These are phyloP conservation scores for Coffea eugenioides DNA, from an alignment of 257 asterid genomes.

Conservation along the genomic window DNA sequence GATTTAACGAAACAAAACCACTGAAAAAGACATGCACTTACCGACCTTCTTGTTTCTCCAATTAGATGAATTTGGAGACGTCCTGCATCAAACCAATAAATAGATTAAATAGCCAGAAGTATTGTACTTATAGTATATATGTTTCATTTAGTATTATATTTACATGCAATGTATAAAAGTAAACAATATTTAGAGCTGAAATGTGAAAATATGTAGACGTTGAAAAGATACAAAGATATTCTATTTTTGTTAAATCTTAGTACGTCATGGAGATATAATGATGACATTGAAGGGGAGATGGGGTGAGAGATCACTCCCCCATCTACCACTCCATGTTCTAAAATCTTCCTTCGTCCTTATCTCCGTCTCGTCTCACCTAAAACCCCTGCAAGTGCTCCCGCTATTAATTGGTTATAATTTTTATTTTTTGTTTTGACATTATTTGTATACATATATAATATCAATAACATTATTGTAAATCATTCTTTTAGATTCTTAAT, in stretches of 20 bases:
- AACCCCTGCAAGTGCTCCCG: too few relatives aligned
- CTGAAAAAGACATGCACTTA: conserved; percentile 24
- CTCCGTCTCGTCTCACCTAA: too few relatives aligned
- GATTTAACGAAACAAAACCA: conserved; percentile 1
- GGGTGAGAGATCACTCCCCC: too few relatives aligned
- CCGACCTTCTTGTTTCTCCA: background rate
- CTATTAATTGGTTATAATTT: too few relatives aligned
- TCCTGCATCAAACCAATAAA: background rate
- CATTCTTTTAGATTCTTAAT: too few relatives aligned
- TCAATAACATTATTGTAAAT: too few relatives aligned
- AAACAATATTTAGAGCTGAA: background rate
- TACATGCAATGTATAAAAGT: background rate
- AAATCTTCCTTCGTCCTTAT: too few relatives aligned
- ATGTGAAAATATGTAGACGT: background rate
- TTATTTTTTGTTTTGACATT: too few relatives aligned
- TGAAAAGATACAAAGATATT: background rate
- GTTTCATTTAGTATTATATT: background rate
- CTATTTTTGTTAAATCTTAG: background rate
- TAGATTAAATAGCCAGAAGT: background rate
- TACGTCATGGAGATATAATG: background rate
- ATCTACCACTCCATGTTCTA: too few relatives aligned
- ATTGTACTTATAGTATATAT: background rate
- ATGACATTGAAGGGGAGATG: too few relatives aligned
- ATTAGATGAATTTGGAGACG: conserved; percentile 4
- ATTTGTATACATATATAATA: too few relatives aligned